Evolutionary conservation across 139 green algal species (phyloP).

Genomic region (Coelastrella sp.): DNA sequence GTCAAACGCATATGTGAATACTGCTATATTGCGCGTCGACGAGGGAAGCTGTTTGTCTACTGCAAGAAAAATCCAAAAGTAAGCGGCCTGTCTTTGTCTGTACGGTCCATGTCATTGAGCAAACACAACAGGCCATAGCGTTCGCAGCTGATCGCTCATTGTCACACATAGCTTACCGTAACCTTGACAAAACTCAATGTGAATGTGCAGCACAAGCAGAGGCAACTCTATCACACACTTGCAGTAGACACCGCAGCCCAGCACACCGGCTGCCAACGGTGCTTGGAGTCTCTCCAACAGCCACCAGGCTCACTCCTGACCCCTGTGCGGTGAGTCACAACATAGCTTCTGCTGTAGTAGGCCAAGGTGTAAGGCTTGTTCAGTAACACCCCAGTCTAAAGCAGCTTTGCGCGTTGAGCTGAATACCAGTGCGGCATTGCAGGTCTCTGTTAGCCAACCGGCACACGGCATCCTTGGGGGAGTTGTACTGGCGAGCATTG

Average conservation of each 20-base stretch:
- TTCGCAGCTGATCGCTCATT: no score
- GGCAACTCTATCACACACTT: slow-evolving; percentile 40
- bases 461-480: slow-evolving; percentile 18
- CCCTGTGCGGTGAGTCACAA: slow-evolving; percentile 23
- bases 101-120: no score
- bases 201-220: slow-evolving; percentile 43
- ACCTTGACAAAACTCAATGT: not conserved
- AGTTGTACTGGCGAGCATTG: slow-evolving; percentile 34
- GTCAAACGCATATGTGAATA: slow-evolving; percentile 54
- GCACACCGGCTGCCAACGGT: not conserved
- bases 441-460: slow-evolving; percentile 31
- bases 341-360: no score
- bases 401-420: no score
- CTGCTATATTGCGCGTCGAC: slow-evolving; percentile 44
- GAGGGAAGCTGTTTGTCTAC: slow-evolving; percentile 52
- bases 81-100: no score
- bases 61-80: slow-evolving; percentile 59
- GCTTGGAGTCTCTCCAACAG: not conserved
- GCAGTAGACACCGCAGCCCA: not conserved
- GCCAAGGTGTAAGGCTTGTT: no score
- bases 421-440: no score
- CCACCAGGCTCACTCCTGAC: not conserved
- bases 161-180: not conserved
- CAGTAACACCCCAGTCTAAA: not conserved
- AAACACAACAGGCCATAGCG: no score